These are phyloP conservation scores for Akanthomyces uredinophilus DNA, from an alignment of 2,329 filamentous ascomycete genomes.

Conservation along the genomic window DNA sequence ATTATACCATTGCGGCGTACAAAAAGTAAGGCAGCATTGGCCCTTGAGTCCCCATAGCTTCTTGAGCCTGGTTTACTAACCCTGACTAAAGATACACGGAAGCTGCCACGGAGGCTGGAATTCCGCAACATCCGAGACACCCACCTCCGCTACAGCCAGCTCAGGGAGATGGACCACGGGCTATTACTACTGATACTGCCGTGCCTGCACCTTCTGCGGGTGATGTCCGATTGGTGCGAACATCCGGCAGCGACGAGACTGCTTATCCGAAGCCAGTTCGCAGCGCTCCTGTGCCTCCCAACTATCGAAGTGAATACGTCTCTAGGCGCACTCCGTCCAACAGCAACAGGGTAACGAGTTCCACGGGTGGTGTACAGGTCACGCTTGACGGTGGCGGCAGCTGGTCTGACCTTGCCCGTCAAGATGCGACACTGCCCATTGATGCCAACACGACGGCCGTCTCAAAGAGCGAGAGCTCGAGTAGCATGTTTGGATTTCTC, in stretches of 20 bases:
- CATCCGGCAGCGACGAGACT: constrained; percentile 3
- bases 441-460: constrained; percentile 55
- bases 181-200: constrained; percentile 48
- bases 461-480: constrained; percentile 50
- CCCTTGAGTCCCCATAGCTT: constrained; percentile 18
- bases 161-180: constrained; percentile 33
- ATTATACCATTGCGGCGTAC: constrained; percentile 82
- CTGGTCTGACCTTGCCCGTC: constrained; percentile 86
- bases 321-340: constrained; percentile 47
- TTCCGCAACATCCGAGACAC: neutral
- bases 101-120: constrained; percentile 6
- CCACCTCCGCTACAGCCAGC: neutral
- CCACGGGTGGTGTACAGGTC: constrained; percentile 82
- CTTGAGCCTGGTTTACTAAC: constrained; percentile 22
- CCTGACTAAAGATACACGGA: constrained; percentile 9
- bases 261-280: constrained; percentile 18
- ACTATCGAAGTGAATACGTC: constrained; percentile 44
- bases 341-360: constrained; percentile 66
- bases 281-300: constrained; percentile 36
- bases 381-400: constrained; percentile 83
- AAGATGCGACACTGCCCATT: constrained; percentile 68
- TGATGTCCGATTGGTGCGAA: neutral
- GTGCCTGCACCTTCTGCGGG: constrained; percentile 33
- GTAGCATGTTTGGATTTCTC: constrained; percentile 86
- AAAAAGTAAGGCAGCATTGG: constrained; percentile 57